Evolutionary conservation across 2,329 filamentous ascomycete species (phyloP), one percentile per base, ranked within the genome.

Genomic region (Cryphonectria radicalis): DNA sequence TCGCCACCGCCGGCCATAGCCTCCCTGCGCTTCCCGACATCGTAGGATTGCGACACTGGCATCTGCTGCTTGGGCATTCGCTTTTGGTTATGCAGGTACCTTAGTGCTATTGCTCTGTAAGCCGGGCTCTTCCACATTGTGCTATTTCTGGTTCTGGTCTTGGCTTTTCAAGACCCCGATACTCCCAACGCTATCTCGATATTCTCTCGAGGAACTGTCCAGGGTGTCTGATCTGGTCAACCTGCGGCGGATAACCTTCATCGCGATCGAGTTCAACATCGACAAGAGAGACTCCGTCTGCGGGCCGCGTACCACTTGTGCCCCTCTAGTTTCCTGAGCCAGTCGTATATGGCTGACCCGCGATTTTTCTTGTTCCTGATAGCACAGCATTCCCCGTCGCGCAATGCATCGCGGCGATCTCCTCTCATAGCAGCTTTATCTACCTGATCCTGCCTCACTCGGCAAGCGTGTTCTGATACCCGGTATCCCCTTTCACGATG

Each of bases 401-500:
- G 65, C 25, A 14, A 71, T 68, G 68, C 64, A 55, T 62, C 42
- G 46, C 55, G 32, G 62, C 25, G 10, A n/a, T n/a, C 25, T 22
- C 6, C 17, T 55, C 3, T 40, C 53, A 59, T 22, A 66, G 59
- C 43, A 63, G 10, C 25, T 19, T 22, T 14, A n/a, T 28, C 19
- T 32, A 22, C 60, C 22, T 63, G 6, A 17, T 28, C 11, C 13
- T 43, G 40, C 35, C 42, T 28, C 37, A n/a, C n/a, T 10, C 5
- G 62, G 10, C 6, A 25, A 22, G 25, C 5, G 42, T 17, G 4
- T 14, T 17, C 11, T 64, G 40, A 64, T 11, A 32, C 46, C 57
- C 37, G 43, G 55, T 25, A 17, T 43, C 25, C 35, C 32, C 6
- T 50, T 37, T 62, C 74, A 77, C 64, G 57, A 81, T 82, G 80